These are phyloP conservation scores for Ceratonia siliqua DNA, from an alignment of 306 rosid genomes.

Conservation along the genomic window DNA sequence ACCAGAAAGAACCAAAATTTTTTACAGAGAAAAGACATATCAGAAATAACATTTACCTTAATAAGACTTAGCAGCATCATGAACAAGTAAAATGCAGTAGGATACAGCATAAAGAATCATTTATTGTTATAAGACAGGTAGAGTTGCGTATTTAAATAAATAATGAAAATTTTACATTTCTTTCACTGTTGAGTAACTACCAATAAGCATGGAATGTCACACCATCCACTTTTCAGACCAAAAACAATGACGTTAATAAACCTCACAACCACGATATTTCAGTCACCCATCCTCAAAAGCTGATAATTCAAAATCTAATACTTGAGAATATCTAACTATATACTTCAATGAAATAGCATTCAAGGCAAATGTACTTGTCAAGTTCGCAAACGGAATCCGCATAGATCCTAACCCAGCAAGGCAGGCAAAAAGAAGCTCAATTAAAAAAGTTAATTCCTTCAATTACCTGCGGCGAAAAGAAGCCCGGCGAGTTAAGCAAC, in stretches of 20 bases:
- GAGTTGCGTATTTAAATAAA: neutral
- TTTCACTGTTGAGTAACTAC: constrained; percentile 21
- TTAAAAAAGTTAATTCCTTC: no score
- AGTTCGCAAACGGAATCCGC: neutral
- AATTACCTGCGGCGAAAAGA: constrained; percentile 87
- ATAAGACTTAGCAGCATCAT: constrained; percentile 19
- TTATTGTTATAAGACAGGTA: constrained; percentile 5
- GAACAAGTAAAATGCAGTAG: constrained; percentile 17
- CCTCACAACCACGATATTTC: neutral
- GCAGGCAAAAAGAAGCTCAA: neutral
- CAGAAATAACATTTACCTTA: neutral
- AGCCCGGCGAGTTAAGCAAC: constrained; percentile 87
- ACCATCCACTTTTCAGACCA: neutral
- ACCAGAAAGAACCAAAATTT: neutral
- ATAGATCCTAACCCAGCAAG: constrained; percentile 1
- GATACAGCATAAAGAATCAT: neutral
- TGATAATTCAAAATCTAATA: constrained; percentile 4
- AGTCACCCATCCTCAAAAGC: neutral
- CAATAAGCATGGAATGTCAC: neutral
- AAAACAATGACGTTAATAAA: constrained; percentile 15
- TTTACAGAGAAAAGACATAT: neutral
- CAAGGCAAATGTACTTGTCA: neutral
- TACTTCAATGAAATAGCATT: neutral
- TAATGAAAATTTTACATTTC: constrained; percentile 16
- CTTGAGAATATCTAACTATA: neutral